These are phyloP conservation scores for Diplodia corticola DNA, from an alignment of 2,329 filamentous ascomycete genomes.

Conservation along the genomic window DNA sequence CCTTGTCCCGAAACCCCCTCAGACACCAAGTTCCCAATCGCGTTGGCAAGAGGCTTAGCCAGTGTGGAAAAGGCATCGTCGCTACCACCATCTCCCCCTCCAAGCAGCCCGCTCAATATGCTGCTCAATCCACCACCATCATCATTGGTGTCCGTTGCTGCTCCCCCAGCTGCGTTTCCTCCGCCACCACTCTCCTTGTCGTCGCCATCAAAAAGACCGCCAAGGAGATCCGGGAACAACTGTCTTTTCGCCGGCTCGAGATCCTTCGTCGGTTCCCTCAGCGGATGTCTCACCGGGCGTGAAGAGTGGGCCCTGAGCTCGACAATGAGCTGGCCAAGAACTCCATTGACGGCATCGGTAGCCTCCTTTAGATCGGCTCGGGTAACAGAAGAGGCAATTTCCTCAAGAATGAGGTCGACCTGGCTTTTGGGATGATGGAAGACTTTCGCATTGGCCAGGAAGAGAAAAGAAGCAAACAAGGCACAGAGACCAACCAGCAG, in stretches of 20 bases:
- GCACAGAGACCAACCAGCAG: not conserved
- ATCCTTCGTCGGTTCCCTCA: not conserved
- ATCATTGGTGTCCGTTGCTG: not conserved
- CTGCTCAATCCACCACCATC: not conserved
- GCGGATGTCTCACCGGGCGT: not conserved
- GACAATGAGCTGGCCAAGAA: not conserved
- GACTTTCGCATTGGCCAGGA: not conserved
- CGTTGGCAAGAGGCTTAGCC: not conserved
- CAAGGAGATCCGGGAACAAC: not conserved
- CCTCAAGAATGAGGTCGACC: conserved; percentile 5
- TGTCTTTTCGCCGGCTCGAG: not conserved
- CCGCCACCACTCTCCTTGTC: not conserved
- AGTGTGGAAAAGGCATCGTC: not conserved
- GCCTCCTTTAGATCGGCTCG: conserved; percentile 5
- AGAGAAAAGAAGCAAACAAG: not conserved
- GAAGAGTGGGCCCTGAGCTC: not conserved
- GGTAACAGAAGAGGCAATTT: not conserved
- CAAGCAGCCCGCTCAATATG: not conserved
- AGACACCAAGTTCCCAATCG: not conserved
- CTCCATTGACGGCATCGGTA: not conserved
- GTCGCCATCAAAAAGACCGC: not conserved
- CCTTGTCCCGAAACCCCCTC: not conserved
- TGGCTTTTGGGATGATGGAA: not conserved
- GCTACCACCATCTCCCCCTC: not conserved
- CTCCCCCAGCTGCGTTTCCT: not conserved